Evolutionary conservation across 441 rosid genomes (phyloP).

Genomic region (Dalechampia spathulata): DNA sequence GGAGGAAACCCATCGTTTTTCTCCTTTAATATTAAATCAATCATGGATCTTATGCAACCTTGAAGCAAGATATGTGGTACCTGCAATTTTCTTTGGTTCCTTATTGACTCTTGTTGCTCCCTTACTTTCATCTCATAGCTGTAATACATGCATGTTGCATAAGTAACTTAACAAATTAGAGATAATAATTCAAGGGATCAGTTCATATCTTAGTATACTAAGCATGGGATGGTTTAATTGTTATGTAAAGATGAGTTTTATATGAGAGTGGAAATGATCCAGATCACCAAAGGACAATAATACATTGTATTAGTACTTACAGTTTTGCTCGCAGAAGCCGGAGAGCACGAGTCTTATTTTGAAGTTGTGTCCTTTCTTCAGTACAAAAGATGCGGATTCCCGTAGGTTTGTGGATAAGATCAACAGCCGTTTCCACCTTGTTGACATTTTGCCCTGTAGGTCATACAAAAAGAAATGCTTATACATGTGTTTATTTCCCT

Average conservation of each 20-base stretch:
- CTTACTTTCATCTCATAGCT: constrained; percentile 89
- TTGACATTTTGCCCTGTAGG: constrained; percentile 90
- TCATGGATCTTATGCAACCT: neutral
- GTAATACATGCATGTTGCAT: constrained; percentile 19
- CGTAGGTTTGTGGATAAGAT: constrained; percentile 86
- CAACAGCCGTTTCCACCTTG: constrained; percentile 96
- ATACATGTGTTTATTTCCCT: neutral
- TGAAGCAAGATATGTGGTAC: constrained; percentile 24
- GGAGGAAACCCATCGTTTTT: no score
- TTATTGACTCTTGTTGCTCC: constrained; percentile 78
- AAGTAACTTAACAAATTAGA: constrained; percentile 15
- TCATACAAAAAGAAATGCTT: constrained; percentile 9
- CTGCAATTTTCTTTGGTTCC: constrained; percentile 72
- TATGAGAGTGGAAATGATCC: no score
- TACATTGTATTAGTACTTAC: constrained; percentile 28
- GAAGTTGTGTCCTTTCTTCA: constrained; percentile 84
- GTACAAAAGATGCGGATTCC: constrained; percentile 95
- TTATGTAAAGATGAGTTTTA: no score
- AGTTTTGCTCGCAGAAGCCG: constrained; percentile 92
- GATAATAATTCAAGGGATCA: neutral
- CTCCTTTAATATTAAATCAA: neutral
- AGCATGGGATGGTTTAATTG: no score
- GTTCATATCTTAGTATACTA: no score
- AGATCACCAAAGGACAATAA: neutral
- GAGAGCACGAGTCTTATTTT: constrained; percentile 67